Base-by-base conservation (phyloP, 352 stramenopile species). In the Pythium coloratum region DNA sequence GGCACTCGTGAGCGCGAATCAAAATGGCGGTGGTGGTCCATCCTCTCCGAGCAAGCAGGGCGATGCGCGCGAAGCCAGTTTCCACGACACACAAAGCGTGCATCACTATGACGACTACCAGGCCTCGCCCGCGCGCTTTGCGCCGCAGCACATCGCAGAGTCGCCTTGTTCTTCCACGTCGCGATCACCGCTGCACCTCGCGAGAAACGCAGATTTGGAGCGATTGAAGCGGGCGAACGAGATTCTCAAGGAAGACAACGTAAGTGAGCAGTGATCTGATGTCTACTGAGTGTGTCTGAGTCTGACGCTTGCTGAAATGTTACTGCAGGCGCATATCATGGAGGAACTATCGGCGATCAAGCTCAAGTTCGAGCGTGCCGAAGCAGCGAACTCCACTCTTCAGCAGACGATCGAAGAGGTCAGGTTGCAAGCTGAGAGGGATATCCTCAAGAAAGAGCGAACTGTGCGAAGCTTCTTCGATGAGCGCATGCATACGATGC, bases 171-270 rank as follows among this genome's bases (percentile, higher is more conserved):
- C 70, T 30, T 36, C 50, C 9, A 13, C 36, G 6, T 55, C 51
- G 0, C 55, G 53, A 1, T 84, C 75, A 18, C 78, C 76, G 3
- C 53, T 89, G 0, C 72, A 85, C 62, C 70, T 90, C 14, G 68
- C 82, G 5, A 70, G 59, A 26, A 85, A 90, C 46, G 80, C 80
- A 13, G 72, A 79, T 33, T 38, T 90, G 2, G 78, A 88, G 40
- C 68, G 76, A 5, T 28, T 72, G 9, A 73, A 78, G 59, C 73
- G 78, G 34, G 80, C 88, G 36, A 92, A 86, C 36, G 67, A 69
- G 2, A 77, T 90, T n/a, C 59, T 92, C 24, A 84, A 80, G 53
- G 73, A 89, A 38, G 82, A 92, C 62, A 86, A 79, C 51, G 82
- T 90, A 60, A 58, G 77, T 63, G 38, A 40, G n/a, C 62, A 0